These are phyloP conservation scores for Calonectria pteridis DNA, from an alignment of 2,329 filamentous ascomycete species.

Conservation along the genomic window DNA sequence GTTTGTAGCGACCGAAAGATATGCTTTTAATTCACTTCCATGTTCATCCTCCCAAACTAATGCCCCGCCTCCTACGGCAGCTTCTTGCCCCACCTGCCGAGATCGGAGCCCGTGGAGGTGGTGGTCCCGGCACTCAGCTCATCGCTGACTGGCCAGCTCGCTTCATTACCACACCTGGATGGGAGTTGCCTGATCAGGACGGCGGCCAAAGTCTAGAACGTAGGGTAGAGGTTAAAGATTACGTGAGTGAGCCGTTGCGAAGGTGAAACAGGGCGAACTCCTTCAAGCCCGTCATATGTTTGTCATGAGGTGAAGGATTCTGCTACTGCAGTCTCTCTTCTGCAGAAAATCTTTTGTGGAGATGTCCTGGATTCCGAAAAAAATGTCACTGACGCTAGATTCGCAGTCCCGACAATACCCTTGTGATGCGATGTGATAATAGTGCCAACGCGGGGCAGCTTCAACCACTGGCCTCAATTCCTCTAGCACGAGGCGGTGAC, in stretches of 20 bases:
- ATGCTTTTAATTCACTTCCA: constrained; percentile 23
- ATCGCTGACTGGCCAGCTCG: constrained; percentile 36
- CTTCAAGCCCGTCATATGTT: neutral
- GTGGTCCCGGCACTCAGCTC: constrained; percentile 34
- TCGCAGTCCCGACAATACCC: neutral
- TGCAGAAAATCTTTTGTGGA: constrained; percentile 10
- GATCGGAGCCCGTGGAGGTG: constrained; percentile 48
- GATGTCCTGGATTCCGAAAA: neutral
- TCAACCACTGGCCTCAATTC: neutral
- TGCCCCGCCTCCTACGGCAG: constrained; percentile 40
- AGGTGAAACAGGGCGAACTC: neutral
- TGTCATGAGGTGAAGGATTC: neutral
- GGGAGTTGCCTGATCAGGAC: constrained; percentile 33
- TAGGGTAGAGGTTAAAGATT: neutral
- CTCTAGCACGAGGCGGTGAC: constrained; percentile 12
- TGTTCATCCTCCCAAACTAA: constrained; percentile 22
- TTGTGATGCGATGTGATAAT: neutral
- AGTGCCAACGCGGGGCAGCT: constrained; percentile 1
- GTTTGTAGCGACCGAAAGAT: constrained; percentile 16
- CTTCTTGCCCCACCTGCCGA: constrained; percentile 52
- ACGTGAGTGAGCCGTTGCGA: neutral
- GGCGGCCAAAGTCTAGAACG: neutral
- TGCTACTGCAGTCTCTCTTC: neutral
- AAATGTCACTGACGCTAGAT: neutral
- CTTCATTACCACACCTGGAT: constrained; percentile 27